Evolutionary conservation across 2,329 filamentous ascomycete species (phyloP), one percentile per base, ranked within the genome.

Genomic region (Xylaria sp.): DNA sequence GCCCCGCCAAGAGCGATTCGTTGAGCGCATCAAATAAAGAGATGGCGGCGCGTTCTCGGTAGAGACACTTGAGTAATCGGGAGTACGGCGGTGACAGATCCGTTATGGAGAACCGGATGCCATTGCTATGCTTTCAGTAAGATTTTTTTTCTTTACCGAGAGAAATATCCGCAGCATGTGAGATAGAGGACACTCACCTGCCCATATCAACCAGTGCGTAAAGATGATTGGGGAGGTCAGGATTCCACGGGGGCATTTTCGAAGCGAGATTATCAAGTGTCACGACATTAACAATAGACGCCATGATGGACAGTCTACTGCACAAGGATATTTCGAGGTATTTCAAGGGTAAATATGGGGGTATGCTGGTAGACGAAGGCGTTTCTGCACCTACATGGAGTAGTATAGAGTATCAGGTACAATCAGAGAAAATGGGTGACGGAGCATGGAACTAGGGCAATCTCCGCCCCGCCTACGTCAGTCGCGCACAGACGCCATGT

Each of bases 61-160:
- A 96, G 58, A 97, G 71, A 25, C 90, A 93, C 17, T 84, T 87
- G 41, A 97, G 83, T 23, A 93, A 86, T 23, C 93, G 89, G 23
- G 90, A 83, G 38, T 81, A 85, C 3, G 87, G 85, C 21, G 90
- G 88, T 3, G 87, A 84, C n/a, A 96, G 83, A 67, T 92, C 88
- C 8, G 92, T 91, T 71, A 97, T 92, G 44, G 92, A 94, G 81
- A 96, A 96, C 57, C 93, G 91, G 70, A 97, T 94, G 70, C 93
- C 93, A 80, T 97, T 97, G 80, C 92, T 92, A 67, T 17, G 54
- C 31, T 49, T 19, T 27, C 21, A 10, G 44, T 67, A 25, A 64
- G 61, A 43, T 29, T 44, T 38, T 37, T 29, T 33, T 38, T 44
- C 38, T n/a, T 44, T 35, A 19, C 23, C 21, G 40, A 38, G n/a